Conservation (phyloP, 345 rosid genomes). For the Erucastrum elatum region DNA sequence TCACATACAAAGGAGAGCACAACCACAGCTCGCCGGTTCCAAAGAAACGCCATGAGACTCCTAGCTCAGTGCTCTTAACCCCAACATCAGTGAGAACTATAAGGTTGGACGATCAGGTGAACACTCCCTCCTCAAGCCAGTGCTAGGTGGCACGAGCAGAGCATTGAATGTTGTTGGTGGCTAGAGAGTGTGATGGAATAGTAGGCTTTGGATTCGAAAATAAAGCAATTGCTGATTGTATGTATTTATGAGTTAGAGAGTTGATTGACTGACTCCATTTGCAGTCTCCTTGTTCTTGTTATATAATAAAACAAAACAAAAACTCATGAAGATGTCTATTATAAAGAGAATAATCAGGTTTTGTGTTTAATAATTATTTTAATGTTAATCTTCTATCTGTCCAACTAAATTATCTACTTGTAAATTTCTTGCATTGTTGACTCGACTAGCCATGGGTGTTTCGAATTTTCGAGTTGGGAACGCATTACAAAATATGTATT, state of each 20-base stretch:
- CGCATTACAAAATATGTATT: too few relatives aligned
- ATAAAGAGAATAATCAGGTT: neutral
- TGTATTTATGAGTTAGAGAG: conserved; percentile 27
- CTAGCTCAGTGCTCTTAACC: conserved; percentile 74
- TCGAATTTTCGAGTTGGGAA: too few relatives aligned
- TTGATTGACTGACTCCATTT: conserved; percentile 11
- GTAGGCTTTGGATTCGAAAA: conserved; percentile 83
- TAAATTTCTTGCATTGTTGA: too few relatives aligned
- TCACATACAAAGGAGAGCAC: conserved; percentile 85
- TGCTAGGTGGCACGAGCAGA: conserved; percentile 56
- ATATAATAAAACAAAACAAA: conserved; percentile 14
- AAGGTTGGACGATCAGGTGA: conserved; percentile 38
- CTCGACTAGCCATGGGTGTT: too few relatives aligned
- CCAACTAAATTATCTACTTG: too few relatives aligned
- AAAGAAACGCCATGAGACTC: conserved; percentile 80
- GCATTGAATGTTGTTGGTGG: conserved; percentile 64
- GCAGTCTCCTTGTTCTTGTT: conserved; percentile 20
- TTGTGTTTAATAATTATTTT: neutral
- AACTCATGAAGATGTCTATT: neutral
- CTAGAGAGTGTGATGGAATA: conserved; percentile 92
- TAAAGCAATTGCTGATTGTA: conserved; percentile 73
- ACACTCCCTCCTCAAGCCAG: conserved; percentile 44
- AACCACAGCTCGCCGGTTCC: conserved; percentile 98
- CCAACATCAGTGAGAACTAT: conserved; percentile 55
- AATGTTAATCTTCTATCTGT: too few relatives aligned